Evolutionary conservation across 768 basidiomycete species (phyloP).

Genomic region (Trametes elegans): DNA sequence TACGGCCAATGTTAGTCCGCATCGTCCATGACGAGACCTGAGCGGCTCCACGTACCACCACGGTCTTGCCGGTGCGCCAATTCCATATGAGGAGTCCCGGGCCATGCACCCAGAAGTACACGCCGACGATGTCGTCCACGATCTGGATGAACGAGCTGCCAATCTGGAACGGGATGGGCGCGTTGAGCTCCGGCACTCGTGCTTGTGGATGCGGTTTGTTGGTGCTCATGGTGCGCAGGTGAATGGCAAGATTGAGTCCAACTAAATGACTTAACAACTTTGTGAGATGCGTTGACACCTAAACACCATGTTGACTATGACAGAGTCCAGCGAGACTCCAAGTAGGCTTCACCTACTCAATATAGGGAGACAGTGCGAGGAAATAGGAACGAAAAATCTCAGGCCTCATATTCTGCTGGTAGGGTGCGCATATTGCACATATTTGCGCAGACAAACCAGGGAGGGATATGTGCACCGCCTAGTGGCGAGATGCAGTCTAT

Average conservation of each 20-base stretch:
- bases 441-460: too few relatives aligned
- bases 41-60: slow-evolving; percentile 39
- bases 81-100: slow-evolving; percentile 47
- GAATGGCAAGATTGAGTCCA: slow-evolving; percentile 32
- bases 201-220: slow-evolving; percentile 45
- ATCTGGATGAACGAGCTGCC: slow-evolving; percentile 45
- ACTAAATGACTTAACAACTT: not conserved
- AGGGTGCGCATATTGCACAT: too few relatives aligned
- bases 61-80: slow-evolving; percentile 43
- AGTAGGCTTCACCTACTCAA: too few relatives aligned
- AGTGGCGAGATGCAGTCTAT: too few relatives aligned
- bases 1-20: slow-evolving; percentile 19
- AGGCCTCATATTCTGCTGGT: too few relatives aligned
- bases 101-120: slow-evolving; percentile 40
- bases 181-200: slow-evolving; percentile 25
- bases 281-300: not conserved
- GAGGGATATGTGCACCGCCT: too few relatives aligned
- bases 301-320: too few relatives aligned
- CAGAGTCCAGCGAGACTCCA: too few relatives aligned
- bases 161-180: slow-evolving; percentile 26
- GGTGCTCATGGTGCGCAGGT: slow-evolving; percentile 41
- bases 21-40: too few relatives aligned
- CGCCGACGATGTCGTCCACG: slow-evolving; percentile 51
- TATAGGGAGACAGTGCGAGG: too few relatives aligned
- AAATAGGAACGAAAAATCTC: too few relatives aligned